Base-by-base conservation (phyloP, 2,329 filamentous ascomycete genomes). In the Trichoderma afroharzianum region DNA sequence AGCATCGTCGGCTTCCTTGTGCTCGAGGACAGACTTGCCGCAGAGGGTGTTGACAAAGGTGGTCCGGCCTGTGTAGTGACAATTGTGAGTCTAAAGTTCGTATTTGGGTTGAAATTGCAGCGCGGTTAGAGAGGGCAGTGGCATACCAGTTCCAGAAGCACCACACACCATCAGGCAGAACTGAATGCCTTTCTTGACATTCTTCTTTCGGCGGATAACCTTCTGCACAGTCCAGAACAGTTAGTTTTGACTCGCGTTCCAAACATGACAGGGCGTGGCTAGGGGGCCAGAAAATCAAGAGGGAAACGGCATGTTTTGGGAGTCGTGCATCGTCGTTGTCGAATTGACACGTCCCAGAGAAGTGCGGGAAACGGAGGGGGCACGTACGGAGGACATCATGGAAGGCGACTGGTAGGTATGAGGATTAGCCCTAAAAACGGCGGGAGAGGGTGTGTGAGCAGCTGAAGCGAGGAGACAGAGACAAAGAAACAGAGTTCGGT, bases 131-230 rank as follows among this genome's bases (percentile, higher is more conserved):
- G 72, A 72, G 73, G 71, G 70, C 74, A 70, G 72, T 72, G 72
- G 85, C 80, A 28, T 90, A 97, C 94, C 96, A 85, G 96, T 98
- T 84, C 96, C 96, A 78, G 95, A 98, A 82, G 96, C 96, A 87
- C 96, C 96, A 83, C 96, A 98, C 80, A 99, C 96, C 96, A 99
- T 99, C 90, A 99, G 86, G 85, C 95, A 98, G 88, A 99, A 99
- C 88, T 99, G 96, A 82, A 99, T 98, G 82, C 96, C 96, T 90
- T 98, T 98, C 93, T 98, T 98, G 87, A 99, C 95, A 90, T 99
- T 98, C 93, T 99, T 99, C 95, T 99, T 99, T 85, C 94, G 92
- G 86, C 96, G 95, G 83, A 98, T 95, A 93, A 97, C 96, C 85
- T 97, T 93, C 91, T 94, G 50, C 12, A 30, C n/a, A 15, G 59